Conservation (phyloP, 2,329 filamentous ascomycete genomes). For the Davidsoniella virescens region DNA sequence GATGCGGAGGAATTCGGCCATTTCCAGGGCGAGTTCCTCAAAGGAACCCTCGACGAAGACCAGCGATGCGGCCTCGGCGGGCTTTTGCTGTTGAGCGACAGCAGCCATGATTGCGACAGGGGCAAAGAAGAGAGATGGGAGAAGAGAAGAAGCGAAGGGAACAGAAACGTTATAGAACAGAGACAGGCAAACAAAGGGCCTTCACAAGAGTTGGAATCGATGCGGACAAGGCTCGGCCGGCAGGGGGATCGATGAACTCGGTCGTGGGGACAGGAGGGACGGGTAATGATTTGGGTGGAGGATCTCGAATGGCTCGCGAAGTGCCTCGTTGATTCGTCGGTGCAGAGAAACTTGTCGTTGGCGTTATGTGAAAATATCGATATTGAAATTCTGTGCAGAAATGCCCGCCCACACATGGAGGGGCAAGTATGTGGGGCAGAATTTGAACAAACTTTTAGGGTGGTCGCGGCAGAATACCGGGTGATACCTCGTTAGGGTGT, state of each 20-base stretch:
- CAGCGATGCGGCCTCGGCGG: conserved; percentile 28
- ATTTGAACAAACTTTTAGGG: conserved; percentile 12
- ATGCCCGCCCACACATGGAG: conserved; percentile 9
- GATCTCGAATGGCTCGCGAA: conserved; percentile 7
- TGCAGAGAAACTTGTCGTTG: not conserved
- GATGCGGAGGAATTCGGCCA: conserved; percentile 83
- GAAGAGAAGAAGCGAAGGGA: not conserved
- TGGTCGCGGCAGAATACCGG: conserved; percentile 9
- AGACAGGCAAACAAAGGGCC: not conserved
- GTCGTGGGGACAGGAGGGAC: not conserved
- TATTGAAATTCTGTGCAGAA: conserved; percentile 12
- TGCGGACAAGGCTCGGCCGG: not conserved
- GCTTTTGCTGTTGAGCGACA: conserved; percentile 22
- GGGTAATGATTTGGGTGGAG: not conserved
- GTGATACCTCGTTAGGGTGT: not conserved
- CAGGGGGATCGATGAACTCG: not conserved
- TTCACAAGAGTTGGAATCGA: not conserved
- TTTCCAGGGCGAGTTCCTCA: conserved; percentile 81
- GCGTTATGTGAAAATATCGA: conserved; percentile 12
- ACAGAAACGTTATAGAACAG: not conserved
- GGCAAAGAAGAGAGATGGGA: not conserved
- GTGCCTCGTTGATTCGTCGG: not conserved
- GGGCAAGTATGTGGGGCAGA: conserved; percentile 12
- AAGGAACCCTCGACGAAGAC: conserved; percentile 82
- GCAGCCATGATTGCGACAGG: conserved; percentile 19